Evolutionary conservation across 108 stramenopile species (phyloP).

Genomic region (Cyclotella distinguenda): DNA sequence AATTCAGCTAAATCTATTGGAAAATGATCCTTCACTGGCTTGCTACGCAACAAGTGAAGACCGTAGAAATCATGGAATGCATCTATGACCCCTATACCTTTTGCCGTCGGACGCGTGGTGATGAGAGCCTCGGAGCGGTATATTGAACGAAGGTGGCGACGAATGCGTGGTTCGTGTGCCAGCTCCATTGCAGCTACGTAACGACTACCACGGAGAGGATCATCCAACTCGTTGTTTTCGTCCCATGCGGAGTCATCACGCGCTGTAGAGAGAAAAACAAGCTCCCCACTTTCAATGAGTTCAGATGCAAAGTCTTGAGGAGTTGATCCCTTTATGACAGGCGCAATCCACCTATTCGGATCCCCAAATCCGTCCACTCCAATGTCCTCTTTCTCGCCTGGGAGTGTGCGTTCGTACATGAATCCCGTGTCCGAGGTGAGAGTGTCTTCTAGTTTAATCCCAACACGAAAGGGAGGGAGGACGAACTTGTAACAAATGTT

Average conservation of each 20-base stretch:
- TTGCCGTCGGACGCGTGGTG: slow-evolving; percentile 81
- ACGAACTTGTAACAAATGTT: slow-evolving; percentile 77
- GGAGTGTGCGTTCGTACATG: slow-evolving; percentile 63
- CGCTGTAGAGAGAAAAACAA: slow-evolving; percentile 66
- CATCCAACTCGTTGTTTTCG: slow-evolving; percentile 49
- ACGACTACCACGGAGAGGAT: slow-evolving; percentile 77
- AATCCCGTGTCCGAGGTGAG: slow-evolving; percentile 51
- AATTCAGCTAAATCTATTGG: slow-evolving; percentile 62
- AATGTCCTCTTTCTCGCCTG: slow-evolving; percentile 57
- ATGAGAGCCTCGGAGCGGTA: slow-evolving; percentile 68
- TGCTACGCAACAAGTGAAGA: slow-evolving; percentile 75
- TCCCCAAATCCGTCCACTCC: slow-evolving; percentile 37
- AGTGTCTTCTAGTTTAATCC: slow-evolving; percentile 79
- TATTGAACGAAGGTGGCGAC: slow-evolving; percentile 62
- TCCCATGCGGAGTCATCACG: slow-evolving; percentile 49
- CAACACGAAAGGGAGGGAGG: slow-evolving; percentile 71
- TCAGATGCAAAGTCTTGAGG: slow-evolving; percentile 75
- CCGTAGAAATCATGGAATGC: slow-evolving; percentile 88
- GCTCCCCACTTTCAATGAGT: slow-evolving; percentile 79
- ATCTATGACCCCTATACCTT: slow-evolving; percentile 77
- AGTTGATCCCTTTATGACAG: slow-evolving; percentile 45
- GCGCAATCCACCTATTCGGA: slow-evolving; percentile 76
- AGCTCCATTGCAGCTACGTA: slow-evolving; percentile 90
- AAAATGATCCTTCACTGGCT: slow-evolving; percentile 83
- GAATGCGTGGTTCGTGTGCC: slow-evolving; percentile 84